phyloP scores from a whole-genome alignment of 1,284 basidiomycete genomes.

The Cutaneotrichosporon arboriforme region DNA sequence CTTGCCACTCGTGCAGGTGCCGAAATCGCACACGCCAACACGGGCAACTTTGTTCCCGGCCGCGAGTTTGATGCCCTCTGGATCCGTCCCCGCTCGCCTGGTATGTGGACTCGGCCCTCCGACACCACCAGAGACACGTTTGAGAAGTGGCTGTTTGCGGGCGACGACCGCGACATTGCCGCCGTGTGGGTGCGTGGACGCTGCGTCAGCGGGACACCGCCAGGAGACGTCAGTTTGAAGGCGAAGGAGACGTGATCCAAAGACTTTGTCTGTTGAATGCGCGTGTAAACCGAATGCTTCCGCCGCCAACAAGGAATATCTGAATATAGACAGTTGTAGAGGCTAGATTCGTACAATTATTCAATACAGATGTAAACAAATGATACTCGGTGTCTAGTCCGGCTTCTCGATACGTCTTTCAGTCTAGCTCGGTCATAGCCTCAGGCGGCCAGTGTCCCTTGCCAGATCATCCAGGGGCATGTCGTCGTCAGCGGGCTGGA shows the following conservation, averaged over 20 bases:
- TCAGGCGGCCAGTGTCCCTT: not conserved
- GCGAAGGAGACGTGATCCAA: too few relatives aligned
- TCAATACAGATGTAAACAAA: too few relatives aligned
- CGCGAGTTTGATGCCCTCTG: conserved; percentile 89
- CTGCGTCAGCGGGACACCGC: not conserved
- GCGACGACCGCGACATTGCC: conserved; percentile 81
- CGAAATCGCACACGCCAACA: conserved; percentile 66
- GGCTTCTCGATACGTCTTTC: too few relatives aligned
- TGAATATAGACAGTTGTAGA: not conserved
- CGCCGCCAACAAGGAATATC: too few relatives aligned
- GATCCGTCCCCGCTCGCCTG: conserved; percentile 60
- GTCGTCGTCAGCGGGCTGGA: conserved; percentile 9
- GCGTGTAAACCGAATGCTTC: too few relatives aligned
- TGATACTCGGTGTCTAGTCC: too few relatives aligned
- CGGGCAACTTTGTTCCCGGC: conserved; percentile 70
- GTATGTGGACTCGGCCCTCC: conserved; percentile 35
- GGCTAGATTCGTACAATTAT: too few relatives aligned
- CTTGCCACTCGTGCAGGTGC: conserved; percentile 92
- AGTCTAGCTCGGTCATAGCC: not conserved
- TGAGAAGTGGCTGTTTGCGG: conserved; percentile 55
- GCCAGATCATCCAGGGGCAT: conserved; percentile 6
- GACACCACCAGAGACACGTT: conserved; percentile 27
- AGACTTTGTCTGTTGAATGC: too few relatives aligned
- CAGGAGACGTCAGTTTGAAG: not conserved
- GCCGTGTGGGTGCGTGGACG: conserved; percentile 64